These are phyloP conservation scores for Tulasnella sp. DNA, from an alignment of 768 basidiomycete genomes.

Conservation along the genomic window DNA sequence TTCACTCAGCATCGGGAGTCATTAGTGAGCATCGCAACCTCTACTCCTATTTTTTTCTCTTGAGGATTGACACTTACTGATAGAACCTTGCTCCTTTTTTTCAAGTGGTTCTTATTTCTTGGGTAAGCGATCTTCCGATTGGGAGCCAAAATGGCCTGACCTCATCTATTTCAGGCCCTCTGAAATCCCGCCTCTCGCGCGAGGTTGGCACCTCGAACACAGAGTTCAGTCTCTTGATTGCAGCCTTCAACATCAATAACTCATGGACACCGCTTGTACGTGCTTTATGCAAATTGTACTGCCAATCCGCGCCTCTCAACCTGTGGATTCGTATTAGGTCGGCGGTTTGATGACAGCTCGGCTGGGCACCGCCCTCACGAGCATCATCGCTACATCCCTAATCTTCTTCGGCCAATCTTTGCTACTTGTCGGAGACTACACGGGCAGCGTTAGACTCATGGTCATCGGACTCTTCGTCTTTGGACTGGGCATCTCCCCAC, in stretches of 20 bases:
- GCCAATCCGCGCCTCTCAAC: too few relatives aligned
- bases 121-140: conserved; percentile 28
- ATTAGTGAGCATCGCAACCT: conserved; percentile 49
- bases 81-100: background rate
- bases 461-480: conserved; percentile 66
- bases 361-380: conserved; percentile 58
- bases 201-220: conserved; percentile 68
- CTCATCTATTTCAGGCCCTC: conserved; percentile 31
- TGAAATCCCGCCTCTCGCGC: conserved; percentile 56
- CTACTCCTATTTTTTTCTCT: background rate
- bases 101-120: conserved; percentile 59
- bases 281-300: background rate
- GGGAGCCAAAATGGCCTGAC: background rate
- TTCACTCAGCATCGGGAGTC: conserved; percentile 62
- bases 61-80: background rate
- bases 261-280: conserved; percentile 58
- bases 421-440: conserved; percentile 54
- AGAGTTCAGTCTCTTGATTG: conserved; percentile 66
- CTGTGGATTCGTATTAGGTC: conserved; percentile 23
- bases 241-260: conserved; percentile 63
- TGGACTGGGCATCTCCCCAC: conserved; percentile 65
- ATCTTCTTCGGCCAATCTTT: conserved; percentile 58
- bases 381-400: conserved; percentile 63
- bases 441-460: conserved; percentile 54
- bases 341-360: conserved; percentile 60